Base-by-base conservation (phyloP, 2,329 filamentous ascomycete genomes). In the Phialemoniopsis sp. region DNA sequence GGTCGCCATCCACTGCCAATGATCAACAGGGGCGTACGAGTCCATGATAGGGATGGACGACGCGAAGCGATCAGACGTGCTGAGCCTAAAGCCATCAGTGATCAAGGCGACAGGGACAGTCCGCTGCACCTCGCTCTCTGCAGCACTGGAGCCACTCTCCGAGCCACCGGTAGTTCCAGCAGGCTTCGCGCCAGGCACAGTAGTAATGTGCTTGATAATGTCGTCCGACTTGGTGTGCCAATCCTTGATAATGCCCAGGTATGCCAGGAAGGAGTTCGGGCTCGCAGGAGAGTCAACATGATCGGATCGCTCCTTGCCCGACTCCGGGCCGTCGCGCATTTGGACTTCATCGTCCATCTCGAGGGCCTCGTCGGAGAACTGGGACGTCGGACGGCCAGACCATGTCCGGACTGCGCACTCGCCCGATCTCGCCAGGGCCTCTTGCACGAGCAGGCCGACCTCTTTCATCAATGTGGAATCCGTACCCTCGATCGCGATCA, bases 1-100 rank as follows among this genome's bases (percentile, higher is more conserved):
- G 32, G 87, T 91, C 29, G 91, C 91, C 71, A 93, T 89, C 91
- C 91, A 97, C 60, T 94, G 87, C 89, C 91, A 97, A 64, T 97
- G 91, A 53, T 95, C 89, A n/a, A 86, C 75, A 0, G 87, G 82
- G 13, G 80, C 77, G 59, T 94, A 95, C 7, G 75, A 72, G 55
- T 95, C 89, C 14, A 73, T 68, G 48, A 94, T 89, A 2, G 86
- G 84, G 32, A 90, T 80, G 13, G 73, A 70, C 39, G 78, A 80
- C 2, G 89, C 86, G 57, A 85, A 91, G 35, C 73, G 69, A 57
- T 96, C 87, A 1, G 87, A 84, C 1, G 85, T 76, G 12, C 83
- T 85, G 31, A 96, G 77, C 45, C 89, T 88, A 62, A 89, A 96
- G 16, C 86, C 80, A n/a, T 64, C 77, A 1, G 85, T 81, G 19